These are phyloP conservation scores for Naematelia aurantialba DNA, from an alignment of 768 basidiomycete genomes.

Conservation along the genomic window DNA sequence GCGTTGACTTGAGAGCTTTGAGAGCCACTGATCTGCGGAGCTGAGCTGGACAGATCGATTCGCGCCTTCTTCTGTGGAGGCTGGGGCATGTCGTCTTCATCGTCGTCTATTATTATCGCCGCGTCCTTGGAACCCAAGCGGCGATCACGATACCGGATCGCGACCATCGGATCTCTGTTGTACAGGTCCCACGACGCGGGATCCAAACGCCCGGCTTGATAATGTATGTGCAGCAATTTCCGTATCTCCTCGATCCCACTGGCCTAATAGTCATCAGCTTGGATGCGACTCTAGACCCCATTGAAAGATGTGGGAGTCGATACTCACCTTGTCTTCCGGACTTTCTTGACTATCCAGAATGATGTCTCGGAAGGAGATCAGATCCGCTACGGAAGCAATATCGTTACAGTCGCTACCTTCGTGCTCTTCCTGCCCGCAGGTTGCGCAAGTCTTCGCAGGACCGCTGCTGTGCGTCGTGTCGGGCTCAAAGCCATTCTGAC, in stretches of 20 bases:
- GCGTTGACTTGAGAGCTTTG: too few species aligned
- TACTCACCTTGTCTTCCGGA: background rate
- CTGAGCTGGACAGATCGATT: background rate
- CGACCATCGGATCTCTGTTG: background rate
- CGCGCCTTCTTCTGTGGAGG: conserved; percentile 11
- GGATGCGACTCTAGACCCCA: background rate
- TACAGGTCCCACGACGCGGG: background rate
- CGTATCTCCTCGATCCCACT: background rate
- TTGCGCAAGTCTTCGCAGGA: background rate
- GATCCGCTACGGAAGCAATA: background rate
- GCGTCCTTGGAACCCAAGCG: conserved; percentile 5
- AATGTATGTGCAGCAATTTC: background rate
- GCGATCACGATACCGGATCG: background rate
- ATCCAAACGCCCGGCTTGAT: background rate
- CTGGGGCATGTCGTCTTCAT: conserved; percentile 51
- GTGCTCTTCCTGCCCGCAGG: background rate
- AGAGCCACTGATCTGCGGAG: too few species aligned
- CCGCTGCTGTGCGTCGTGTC: too few species aligned
- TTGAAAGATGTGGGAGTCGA: background rate
- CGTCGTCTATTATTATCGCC: conserved; percentile 16
- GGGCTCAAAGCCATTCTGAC: background rate
- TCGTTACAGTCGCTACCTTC: background rate
- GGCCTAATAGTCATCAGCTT: background rate
- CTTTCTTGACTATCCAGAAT: background rate
- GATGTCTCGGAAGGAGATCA: background rate